Evolutionary conservation across 371 early-diverging fungal species (phyloP), one percentile per base, ranked within the genome.

Genomic region (Mortierella sp.): DNA sequence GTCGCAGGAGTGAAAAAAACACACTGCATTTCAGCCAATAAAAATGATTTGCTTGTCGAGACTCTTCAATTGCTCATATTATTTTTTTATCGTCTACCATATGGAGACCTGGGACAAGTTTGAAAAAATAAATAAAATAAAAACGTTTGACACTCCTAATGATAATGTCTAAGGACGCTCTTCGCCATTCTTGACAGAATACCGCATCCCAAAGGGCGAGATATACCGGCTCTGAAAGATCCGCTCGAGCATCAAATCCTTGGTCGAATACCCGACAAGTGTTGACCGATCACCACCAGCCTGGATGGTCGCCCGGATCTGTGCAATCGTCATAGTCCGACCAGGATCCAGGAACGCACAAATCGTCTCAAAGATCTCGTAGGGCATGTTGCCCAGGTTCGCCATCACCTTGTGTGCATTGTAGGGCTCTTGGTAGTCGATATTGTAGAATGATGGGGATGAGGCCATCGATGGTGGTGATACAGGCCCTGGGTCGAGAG

Each of bases 351-450:
- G 63, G 14, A 72, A 83, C 0, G 76, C 75, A 53, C 83, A 83
- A 13, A 83, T 83, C 24, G 68, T 45, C 52, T 83, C 83, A 66
- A 83, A 78, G 53, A 83, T 76, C 58, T 83, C 83, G 52, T 75
- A 79, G 4, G 83, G 83, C 83, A 83, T 83, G 41, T 78, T 71
- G 37, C 47, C 72, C 16, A 83, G 41, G 37, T 83, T 74, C 4
- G 83, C 79, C 68, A 83, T 50, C 37, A 73, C 67, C 41, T 64
- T 74, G 34, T 83, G 78, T 0, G 72, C 75, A 52, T 81, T 77
- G 31, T 81, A 81, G 19, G 19, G 7, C 1, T 64, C 71, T 48
- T 14, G n/a, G n/a, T n/a, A n/a, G n/a, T n/a, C n/a, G n/a, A n/a
- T n/a, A n/a, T n/a, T n/a, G n/a, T n/a, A n/a, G n/a, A n/a, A n/a